These are phyloP conservation scores for Alternaria burnsii DNA, from an alignment of 2,329 filamentous ascomycete species.

Conservation along the genomic window DNA sequence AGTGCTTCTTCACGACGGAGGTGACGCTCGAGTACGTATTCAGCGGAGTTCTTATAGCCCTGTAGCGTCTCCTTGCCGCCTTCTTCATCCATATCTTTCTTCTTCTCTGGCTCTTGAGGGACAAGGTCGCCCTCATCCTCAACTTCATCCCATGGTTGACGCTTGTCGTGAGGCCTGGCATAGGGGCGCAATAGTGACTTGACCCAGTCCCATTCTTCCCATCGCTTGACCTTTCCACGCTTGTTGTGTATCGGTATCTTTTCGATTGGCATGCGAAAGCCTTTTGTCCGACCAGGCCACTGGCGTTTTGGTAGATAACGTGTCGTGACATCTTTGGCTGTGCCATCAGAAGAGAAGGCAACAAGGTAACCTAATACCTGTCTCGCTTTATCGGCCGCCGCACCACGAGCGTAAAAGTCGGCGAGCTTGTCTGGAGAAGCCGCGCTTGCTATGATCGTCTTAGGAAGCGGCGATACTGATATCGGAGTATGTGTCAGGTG, in stretches of 20 bases:
- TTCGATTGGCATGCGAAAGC: constrained; percentile 77
- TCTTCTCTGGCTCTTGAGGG: constrained; percentile 68
- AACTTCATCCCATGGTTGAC: constrained; percentile 76
- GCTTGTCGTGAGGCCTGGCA: constrained; percentile 58
- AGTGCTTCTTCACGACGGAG: constrained; percentile 92
- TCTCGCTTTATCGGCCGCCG: constrained; percentile 82
- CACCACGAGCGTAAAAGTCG: constrained; percentile 82
- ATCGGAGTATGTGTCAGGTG: constrained; percentile 81
- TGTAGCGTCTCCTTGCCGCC: constrained; percentile 80
- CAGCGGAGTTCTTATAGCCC: constrained; percentile 84
- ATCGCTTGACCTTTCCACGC: constrained; percentile 77
- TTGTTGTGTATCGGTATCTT: constrained; percentile 82
- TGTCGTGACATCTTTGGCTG: constrained; percentile 93
- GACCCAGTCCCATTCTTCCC: constrained; percentile 90
- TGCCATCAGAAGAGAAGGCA: constrained; percentile 82
- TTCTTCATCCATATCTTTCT: constrained; percentile 73
- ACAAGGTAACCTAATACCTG: constrained; percentile 92
- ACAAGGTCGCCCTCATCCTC: constrained; percentile 83
- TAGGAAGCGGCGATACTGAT: constrained; percentile 75
- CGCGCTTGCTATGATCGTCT: constrained; percentile 60
- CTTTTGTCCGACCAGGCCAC: constrained; percentile 90
- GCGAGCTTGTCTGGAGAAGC: constrained; percentile 76
- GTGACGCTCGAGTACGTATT: constrained; percentile 86
- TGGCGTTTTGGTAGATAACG: constrained; percentile 84
- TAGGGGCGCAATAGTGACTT: constrained; percentile 81